These are phyloP conservation scores for Choiromyces venosus DNA, from an alignment of 495 filamentous ascomycete species.

Conservation along the genomic window DNA sequence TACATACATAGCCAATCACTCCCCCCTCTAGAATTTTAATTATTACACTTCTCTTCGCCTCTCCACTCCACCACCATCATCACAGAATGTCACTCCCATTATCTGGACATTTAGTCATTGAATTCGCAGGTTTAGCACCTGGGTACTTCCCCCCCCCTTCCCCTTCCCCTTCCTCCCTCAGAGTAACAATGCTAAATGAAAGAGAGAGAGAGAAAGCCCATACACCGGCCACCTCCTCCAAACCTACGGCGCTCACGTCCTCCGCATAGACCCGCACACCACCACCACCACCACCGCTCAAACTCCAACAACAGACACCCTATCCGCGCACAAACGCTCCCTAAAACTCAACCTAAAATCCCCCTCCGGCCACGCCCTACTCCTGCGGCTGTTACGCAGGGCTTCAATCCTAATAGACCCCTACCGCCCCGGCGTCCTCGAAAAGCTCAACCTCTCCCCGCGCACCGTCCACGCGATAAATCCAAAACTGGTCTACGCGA, in stretches of 20 bases:
- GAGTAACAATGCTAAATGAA: conserved; percentile 18
- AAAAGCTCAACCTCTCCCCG: conserved; percentile 71
- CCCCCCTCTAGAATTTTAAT: too few relatives aligned
- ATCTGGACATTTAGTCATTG: conserved; percentile 70
- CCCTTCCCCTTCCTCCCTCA: neutral
- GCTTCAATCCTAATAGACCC: conserved; percentile 87
- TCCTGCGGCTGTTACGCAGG: conserved; percentile 57
- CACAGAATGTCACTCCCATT: conserved; percentile 55
- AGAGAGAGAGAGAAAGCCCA: conserved; percentile 63
- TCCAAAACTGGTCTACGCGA: conserved; percentile 71
- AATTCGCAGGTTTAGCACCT: conserved; percentile 84
- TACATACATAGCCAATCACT: too few relatives aligned
- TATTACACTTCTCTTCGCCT: too few relatives aligned
- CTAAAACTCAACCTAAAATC: conserved; percentile 73
- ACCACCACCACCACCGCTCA: conserved; percentile 40
- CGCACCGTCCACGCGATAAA: conserved; percentile 59
- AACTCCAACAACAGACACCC: conserved; percentile 56
- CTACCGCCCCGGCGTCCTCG: conserved; percentile 83
- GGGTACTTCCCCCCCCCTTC: conserved; percentile 48
- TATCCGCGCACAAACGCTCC: conserved; percentile 73
- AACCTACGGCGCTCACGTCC: conserved; percentile 79
- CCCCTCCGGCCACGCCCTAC: conserved; percentile 53
- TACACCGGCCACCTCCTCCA: conserved; percentile 84
- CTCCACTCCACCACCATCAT: too few relatives aligned
- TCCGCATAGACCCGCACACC: conserved; percentile 72